Conservation (phyloP, 805 yeast species). For the Komagataella pseudopastoris region DNA sequence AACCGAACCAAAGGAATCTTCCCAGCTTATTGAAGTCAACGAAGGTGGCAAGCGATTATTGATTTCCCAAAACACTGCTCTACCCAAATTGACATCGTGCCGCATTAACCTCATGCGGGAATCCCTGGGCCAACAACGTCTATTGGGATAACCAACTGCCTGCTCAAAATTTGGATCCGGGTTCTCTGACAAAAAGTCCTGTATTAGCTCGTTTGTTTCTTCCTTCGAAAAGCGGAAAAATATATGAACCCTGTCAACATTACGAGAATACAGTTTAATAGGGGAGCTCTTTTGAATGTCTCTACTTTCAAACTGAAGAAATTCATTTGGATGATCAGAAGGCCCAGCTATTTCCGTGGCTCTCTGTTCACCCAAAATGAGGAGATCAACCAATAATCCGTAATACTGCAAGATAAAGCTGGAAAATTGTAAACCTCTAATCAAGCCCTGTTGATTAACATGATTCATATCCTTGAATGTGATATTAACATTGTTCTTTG, state of each 20-base stretch:
- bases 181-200: constrained; percentile 66
- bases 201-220: constrained; percentile 64
- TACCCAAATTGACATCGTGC: constrained; percentile 82
- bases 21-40: constrained; percentile 65
- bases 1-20: constrained; percentile 69
- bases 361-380: constrained; percentile 73
- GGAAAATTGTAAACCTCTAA: constrained; percentile 84
- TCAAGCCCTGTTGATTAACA: constrained; percentile 74
- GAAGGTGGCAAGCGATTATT: constrained; percentile 68
- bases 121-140: constrained; percentile 92
- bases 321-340: constrained; percentile 57
- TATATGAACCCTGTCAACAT: constrained; percentile 70
- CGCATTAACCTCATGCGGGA: constrained; percentile 82
- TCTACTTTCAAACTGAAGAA: constrained; percentile 50
- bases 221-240: constrained; percentile 62
- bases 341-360: constrained; percentile 84
- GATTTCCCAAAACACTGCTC: constrained; percentile 89
- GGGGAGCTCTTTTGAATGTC: constrained; percentile 60
- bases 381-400: constrained; percentile 72
- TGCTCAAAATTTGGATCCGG: constrained; percentile 91
- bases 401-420: constrained; percentile 85
- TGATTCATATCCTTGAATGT: constrained; percentile 93
- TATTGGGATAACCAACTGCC: constrained; percentile 74
- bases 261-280: constrained; percentile 67
- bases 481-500: constrained; percentile 74